Conservation (phyloP, 1,284 basidiomycete genomes). For the Kalmanozyma brasiliensis region DNA sequence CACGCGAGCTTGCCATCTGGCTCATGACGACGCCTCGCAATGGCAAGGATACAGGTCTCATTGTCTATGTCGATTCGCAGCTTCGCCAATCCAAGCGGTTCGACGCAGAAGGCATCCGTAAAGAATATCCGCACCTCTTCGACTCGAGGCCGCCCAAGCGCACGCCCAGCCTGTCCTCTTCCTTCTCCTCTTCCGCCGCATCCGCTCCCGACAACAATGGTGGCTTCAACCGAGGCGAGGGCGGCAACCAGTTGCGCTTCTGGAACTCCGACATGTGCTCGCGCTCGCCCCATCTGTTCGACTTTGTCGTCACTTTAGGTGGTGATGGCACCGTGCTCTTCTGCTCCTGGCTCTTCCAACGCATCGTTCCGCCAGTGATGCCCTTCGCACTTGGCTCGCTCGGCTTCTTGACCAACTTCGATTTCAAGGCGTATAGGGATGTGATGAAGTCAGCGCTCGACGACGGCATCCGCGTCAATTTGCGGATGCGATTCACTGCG, state of each 20-base stretch:
- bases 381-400: conserved; percentile 98
- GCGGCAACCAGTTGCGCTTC: conserved; percentile 82
- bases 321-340: conserved; percentile 98
- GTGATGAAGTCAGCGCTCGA: conserved; percentile 92
- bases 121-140: conserved; percentile 89
- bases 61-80: conserved; percentile 89
- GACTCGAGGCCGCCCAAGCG: conserved; percentile 66
- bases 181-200: conserved; percentile 29
- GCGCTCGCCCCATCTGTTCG: conserved; percentile 89
- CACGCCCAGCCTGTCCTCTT: conserved; percentile 34
- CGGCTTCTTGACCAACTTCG: conserved; percentile 98
- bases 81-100: conserved; percentile 91
- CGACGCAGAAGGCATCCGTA: conserved; percentile 86
- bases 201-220: conserved; percentile 34
- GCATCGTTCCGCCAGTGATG: conserved; percentile 95
- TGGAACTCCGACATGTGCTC: conserved; percentile 98
- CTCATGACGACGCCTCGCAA: conserved; percentile 61
- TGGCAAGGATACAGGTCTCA: conserved; percentile 55
- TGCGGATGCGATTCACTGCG: conserved; percentile 98
- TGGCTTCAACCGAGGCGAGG: conserved; percentile 70
- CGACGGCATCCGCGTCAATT: conserved; percentile 92
- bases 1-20: conserved; percentile 82
- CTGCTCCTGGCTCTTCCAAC: conserved; percentile 99
- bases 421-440: conserved; percentile 85
- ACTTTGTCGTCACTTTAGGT: conserved; percentile 94